Evolutionary conservation across 1,284 basidiomycete species (phyloP).

Genomic region (Tremellales sp.): DNA sequence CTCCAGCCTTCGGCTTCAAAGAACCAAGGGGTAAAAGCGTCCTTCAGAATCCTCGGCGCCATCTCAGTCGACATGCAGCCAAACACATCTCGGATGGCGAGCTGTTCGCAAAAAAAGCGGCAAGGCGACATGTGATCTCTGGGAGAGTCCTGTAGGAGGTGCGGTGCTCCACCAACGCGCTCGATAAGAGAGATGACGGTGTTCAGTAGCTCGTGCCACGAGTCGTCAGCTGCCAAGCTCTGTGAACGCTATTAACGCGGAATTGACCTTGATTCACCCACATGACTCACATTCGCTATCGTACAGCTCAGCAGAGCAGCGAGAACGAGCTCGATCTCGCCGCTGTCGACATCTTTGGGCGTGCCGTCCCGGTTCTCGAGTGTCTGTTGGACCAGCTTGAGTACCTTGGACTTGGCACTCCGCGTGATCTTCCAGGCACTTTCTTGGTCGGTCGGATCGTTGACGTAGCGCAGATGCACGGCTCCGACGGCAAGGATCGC

Average conservation of each 20-base stretch:
- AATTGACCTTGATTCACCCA: background rate
- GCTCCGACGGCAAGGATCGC: conserved; percentile 42
- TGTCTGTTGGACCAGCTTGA: conserved; percentile 28
- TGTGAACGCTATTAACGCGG: background rate
- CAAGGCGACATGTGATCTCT: conserved; percentile 33
- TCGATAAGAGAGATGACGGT: conserved; percentile 37
- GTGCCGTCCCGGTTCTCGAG: conserved; percentile 23
- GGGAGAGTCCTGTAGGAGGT: conserved; percentile 34
- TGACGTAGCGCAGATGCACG: conserved; percentile 38
- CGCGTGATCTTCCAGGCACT: conserved; percentile 34
- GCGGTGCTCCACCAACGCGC: conserved; percentile 38
- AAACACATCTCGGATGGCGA: conserved; percentile 45
- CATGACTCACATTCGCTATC: conserved; percentile 39
- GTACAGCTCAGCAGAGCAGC: conserved; percentile 41
- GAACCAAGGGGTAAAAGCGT: conserved; percentile 45
- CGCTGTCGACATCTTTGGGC: conserved; percentile 26
- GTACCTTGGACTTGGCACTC: conserved; percentile 27
- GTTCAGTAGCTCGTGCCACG: conserved; percentile 44
- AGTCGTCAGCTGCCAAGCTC: conserved; percentile 43
- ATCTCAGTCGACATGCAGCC: conserved; percentile 45
- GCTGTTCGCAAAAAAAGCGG: conserved; percentile 45
- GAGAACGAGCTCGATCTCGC: conserved; percentile 38
- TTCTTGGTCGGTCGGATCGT: conserved; percentile 31
- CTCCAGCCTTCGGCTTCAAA: conserved; percentile 43
- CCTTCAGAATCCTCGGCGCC: conserved; percentile 36